These are phyloP conservation scores for Urtica urens DNA, from an alignment of 306 rosid genomes.

Conservation along the genomic window DNA sequence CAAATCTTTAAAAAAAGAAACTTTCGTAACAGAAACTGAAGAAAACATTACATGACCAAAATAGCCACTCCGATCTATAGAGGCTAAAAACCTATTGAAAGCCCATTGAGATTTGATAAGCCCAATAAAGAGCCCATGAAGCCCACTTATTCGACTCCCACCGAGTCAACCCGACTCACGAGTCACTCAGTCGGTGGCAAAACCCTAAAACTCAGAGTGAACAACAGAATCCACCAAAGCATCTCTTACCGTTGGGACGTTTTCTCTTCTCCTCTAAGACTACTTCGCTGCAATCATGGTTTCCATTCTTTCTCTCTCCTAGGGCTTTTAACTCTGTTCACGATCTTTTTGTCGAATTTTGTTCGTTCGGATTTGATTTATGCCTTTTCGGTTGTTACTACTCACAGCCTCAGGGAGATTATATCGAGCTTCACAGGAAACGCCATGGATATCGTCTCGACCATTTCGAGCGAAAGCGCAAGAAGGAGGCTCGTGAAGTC, in stretches of 20 bases:
- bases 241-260: not conserved
- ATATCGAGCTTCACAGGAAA: constrained; percentile 80
- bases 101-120: not conserved
- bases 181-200: not conserved
- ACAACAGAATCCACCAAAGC: not conserved
- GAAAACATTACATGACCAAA: no score
- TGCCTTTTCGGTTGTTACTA: not conserved
- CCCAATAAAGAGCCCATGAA: not conserved
- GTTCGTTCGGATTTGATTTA: not conserved
- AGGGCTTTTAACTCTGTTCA: not conserved
- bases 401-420: constrained; percentile 90
- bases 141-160: not conserved
- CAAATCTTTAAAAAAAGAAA: no score
- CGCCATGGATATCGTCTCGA: constrained; percentile 78
- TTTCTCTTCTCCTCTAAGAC: not conserved
- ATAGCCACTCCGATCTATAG: no score
- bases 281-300: constrained; percentile 18
- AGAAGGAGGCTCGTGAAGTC: constrained; percentile 77
- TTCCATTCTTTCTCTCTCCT: not conserved
- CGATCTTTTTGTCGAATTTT: not conserved
- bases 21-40: no score
- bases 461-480: constrained; percentile 86
- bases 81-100: no score
- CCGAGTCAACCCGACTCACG: not conserved
- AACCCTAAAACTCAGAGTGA: not conserved